Evolutionary conservation across 192 early-diverging fungal species (phyloP), one percentile per base, ranked within the genome.

Genomic region (Podila verticillata): DNA sequence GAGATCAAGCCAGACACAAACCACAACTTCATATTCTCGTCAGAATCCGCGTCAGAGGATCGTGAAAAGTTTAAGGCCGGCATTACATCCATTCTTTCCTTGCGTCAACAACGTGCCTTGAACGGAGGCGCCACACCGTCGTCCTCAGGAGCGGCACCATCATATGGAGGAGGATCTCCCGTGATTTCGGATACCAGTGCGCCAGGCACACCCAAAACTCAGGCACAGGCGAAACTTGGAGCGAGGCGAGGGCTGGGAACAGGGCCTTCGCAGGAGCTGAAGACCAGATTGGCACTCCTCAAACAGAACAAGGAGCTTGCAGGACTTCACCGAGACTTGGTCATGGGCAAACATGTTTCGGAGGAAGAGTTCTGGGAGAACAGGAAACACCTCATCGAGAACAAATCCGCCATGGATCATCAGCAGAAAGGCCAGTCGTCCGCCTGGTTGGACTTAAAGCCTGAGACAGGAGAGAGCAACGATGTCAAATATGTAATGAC

Each of bases 331-430:
- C 85, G 84, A 68, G 93, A 93, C 30, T 80, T 98, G 54, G 95
- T 97, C 7, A 73, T 94, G 9, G 81, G 87, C 0, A 91, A 91
- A 28, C 84, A 90, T n/a, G 84, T 98, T 4, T 81, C 86, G 7
- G 97, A 99, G 74, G 94, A 97, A 64, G 97, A 99, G 63, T 99
- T 99, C 66, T 99, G 97, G 97, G 89, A 91, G 61, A 91, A 87
- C 51, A 84, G 93, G n/a, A 87, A 93, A 79, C 82, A 94, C 63
- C 73, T 95, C 83, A 96, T 49, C 85, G 88, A n/a, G 67, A 93
- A 93, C 67, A 90, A 96, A 67, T 85, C 87, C 2, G 90, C 89
- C 28, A 87, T 87, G 66, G 83, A 84, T 68, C 88, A 87, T 35
- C 94, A 94, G 48, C 92, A 95, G 61, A 95, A 92, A 73, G 97